Percentiles rank a stretch among this genome's conserved stretches.
Conservation (phyloP, 1,284 basidiomycete species). For the Cutaneotrichosporon sp. region DNA sequence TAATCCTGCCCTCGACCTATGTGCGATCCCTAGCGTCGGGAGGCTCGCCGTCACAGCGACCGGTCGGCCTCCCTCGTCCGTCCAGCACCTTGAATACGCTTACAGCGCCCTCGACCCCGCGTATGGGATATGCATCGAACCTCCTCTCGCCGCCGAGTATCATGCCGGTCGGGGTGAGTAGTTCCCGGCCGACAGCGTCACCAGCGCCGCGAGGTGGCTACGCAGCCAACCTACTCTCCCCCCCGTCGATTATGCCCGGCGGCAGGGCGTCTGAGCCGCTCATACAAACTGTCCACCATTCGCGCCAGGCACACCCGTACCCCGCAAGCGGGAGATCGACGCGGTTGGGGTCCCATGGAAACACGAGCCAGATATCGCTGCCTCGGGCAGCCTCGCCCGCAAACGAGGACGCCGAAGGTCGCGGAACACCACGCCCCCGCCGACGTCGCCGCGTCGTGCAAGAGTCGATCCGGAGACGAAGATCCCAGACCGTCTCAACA, state of each 20-base stretch:
- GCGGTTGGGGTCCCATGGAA: background rate
- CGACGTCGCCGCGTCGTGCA: conserved; percentile 6
- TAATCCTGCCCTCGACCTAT: conserved; percentile 26
- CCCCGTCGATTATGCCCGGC: conserved; percentile 38
- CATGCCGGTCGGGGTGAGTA: conserved; percentile 21
- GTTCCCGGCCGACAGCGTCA: background rate
- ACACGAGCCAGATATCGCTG: background rate
- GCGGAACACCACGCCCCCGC: background rate
- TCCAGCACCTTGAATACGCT: background rate
- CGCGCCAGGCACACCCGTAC: too few species aligned
- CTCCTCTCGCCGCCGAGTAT: conserved; percentile 38
- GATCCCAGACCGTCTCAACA: conserved; percentile 23
- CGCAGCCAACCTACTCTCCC: conserved; percentile 33
- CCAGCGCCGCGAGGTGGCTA: conserved; percentile 16
- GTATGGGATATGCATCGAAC: conserved; percentile 28
- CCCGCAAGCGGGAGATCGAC: background rate
- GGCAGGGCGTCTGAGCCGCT: conserved; percentile 13
- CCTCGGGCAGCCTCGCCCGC: background rate
- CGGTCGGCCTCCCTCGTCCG: conserved; percentile 29
- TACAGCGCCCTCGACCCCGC: background rate
- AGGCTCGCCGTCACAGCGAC: conserved; percentile 29
- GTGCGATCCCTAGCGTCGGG: conserved; percentile 26
- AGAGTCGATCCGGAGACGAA: conserved; percentile 11
- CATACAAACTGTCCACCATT: background rate
- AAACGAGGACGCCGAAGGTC: background rate